Evolutionary conservation across 345 rosid genomes (phyloP), one percentile per base, ranked within the genome.

Genomic region (Camelina sativa): DNA sequence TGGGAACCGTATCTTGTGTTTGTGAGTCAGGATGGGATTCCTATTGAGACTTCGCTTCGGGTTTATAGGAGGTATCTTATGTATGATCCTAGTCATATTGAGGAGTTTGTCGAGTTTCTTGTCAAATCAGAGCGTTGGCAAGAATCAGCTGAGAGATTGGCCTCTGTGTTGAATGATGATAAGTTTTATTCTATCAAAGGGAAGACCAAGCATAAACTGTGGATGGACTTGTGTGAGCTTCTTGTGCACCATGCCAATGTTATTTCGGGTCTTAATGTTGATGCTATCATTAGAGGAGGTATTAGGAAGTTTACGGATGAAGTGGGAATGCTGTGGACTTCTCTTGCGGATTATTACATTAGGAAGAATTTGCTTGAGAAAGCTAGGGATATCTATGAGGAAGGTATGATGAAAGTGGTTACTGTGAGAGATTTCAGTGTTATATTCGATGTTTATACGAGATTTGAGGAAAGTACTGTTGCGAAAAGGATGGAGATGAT

Each of bases 391-490:
- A 62, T 92, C 11, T 89, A 89, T 80, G 99, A 92, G 85, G 98
- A 95, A 80, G 99, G 99, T 13, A 95, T 95, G 97, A 82, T 89
- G 30, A 90, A 93, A 0, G 99, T 95, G 43, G 88, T 95, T 46
- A 95, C 98, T 6, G 96, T 95, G 65, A 88, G 98, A 63, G 97
- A 92, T 75, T 95, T 95, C 60, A 84, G 96, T 78, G 97, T 95
- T 48, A 90, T 95, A 67, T 95, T 90, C 28, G 98, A 92, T 81
- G 92, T 96, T 13, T 89, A 86, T 47, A 85, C 96, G 0, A 89
- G 91, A 68, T 95, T 89, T 47, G 97, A 92, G 82, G 93, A 90
- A 74, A 92, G 90, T 43, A 82, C 93, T 82, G 87, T 88, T 40
- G 85, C 89, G 0, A 80, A 74, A 71, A 92, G 75, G 82, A 86